phyloP scores from a whole-genome alignment of 495 filamentous ascomycete species.

The Recurvomyces mirabilis region DNA sequence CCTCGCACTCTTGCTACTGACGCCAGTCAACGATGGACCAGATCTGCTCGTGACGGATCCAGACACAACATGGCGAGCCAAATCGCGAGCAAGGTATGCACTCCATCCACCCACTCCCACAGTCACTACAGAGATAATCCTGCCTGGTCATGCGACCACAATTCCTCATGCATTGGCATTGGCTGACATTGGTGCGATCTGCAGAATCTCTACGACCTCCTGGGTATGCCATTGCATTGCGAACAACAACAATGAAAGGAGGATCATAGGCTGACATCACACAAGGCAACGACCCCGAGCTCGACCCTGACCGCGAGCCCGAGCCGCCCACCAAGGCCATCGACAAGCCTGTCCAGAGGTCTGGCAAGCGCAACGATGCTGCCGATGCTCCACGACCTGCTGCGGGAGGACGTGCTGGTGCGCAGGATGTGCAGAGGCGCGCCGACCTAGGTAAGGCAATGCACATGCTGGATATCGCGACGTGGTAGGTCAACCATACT shows the following conservation, averaged over 20 bases:
- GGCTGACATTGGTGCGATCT: conserved; percentile 1
- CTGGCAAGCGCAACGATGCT: conserved; percentile 81
- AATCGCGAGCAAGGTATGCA: conserved; percentile 34
- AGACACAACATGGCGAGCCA: conserved; percentile 10
- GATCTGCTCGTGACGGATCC: too few relatives aligned
- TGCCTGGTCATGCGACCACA: neutral
- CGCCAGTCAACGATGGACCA: too few relatives aligned
- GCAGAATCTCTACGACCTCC: conserved; percentile 36
- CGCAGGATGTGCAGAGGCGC: conserved; percentile 49
- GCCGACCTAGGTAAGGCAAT: conserved; percentile 71
- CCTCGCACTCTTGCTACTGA: too few relatives aligned
- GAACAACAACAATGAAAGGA: neutral
- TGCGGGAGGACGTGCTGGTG: conserved; percentile 42
- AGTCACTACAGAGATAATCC: too few relatives aligned
- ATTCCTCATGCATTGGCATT: neutral
- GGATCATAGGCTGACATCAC: neutral
- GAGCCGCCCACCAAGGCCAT: conserved; percentile 71
- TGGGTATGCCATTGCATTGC: conserved; percentile 25
- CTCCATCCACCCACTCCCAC: too few relatives aligned
- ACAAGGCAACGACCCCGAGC: conserved; percentile 78
- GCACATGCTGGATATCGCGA: too few relatives aligned
- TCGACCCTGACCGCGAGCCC: conserved; percentile 65
- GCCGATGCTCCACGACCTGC: conserved; percentile 43
- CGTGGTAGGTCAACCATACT: too few relatives aligned
- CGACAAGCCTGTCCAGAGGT: conserved; percentile 68